phyloP scores from a whole-genome alignment of 2,329 filamentous ascomycete species.

The Fusarium sp. region DNA sequence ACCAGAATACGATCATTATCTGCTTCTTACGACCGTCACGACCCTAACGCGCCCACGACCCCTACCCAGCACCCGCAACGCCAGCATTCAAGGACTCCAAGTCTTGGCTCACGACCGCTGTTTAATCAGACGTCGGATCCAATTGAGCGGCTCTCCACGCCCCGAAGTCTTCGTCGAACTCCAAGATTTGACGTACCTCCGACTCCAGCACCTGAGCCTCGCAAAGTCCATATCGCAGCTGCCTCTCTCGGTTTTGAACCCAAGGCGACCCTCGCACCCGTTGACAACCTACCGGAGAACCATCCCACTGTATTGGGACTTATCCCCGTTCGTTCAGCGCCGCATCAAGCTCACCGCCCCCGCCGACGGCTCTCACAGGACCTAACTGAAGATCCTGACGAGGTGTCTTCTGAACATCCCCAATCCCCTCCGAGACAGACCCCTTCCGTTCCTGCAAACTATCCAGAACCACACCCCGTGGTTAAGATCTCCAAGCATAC shows the following conservation, averaged over 20 bases:
- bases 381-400: slow-evolving; percentile 56
- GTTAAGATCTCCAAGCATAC: slow-evolving; percentile 82
- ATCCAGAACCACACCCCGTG: slow-evolving; percentile 54
- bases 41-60: slow-evolving; percentile 58
- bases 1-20: slow-evolving; percentile 51
- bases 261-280: slow-evolving; percentile 41
- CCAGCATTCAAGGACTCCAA: slow-evolving; percentile 46
- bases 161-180: slow-evolving; percentile 60
- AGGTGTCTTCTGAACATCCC: slow-evolving; percentile 47
- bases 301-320: slow-evolving; percentile 40
- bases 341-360: slow-evolving; percentile 45
- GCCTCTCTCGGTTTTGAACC: slow-evolving; percentile 59
- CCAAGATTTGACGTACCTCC: slow-evolving; percentile 58
- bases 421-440: slow-evolving; percentile 39
- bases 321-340: slow-evolving; percentile 51
- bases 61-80: slow-evolving; percentile 56
- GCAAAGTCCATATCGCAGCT: slow-evolving; percentile 55
- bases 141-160: slow-evolving; percentile 53
- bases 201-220: slow-evolving; percentile 50
- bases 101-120: slow-evolving; percentile 26
- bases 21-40: slow-evolving; percentile 62
- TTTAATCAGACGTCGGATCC: slow-evolving; percentile 46
- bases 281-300: slow-evolving; percentile 34
- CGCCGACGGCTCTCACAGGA: slow-evolving; percentile 56
- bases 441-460: slow-evolving; percentile 44